Base-by-base conservation (phyloP, 371 early-diverging fungal species). In the Racocetra persica region DNA sequence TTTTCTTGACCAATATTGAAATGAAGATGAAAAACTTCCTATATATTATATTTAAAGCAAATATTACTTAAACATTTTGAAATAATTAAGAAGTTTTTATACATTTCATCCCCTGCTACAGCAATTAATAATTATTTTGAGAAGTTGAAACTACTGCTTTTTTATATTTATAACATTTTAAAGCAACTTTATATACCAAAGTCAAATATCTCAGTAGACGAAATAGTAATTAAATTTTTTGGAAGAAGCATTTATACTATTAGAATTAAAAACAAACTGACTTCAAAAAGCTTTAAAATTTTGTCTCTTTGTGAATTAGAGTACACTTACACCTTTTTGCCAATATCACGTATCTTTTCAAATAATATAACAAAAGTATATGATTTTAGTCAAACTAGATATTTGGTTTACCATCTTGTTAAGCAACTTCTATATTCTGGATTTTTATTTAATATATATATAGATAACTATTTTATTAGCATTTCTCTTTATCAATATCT, bases 321-420 rank as follows among this genome's bases (percentile, higher is more conserved):
- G 4, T 84, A 84, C 66, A 82, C 83, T 2, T 84, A 32, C 28
- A 55, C 84, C 16, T 84, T 84, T 70, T n/a, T 82, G 28, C 55
- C 59, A 62, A 76, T 24, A 32, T 84, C 79, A 18, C 52, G 79
- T 1, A 54, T 80, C 6, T n/a, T 11, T 66, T 20, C n/a, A 41
- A 66, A 3, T 36, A 16, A 24, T 20, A 1, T 45, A 70, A 2
- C 26, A 62, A 24, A 79, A 65, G 1, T 65, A 75, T 8, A 67
- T 4, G 4, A 22, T 1, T 1, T 81, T 82, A 66, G 4, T 11
- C 38, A 67, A 67, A 11, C n/a, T 20, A 45, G 20, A 6, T 38
- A 11, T 67, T 4, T 36, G 13, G 82, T 81, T 65, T 41, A 51
- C 4, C 69, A 71, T 49, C 74, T 83, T 14, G 67, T 83, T 45